Base-by-base conservation (phyloP, 2,329 filamentous ascomycete species). In the Diaporthe capsici region DNA sequence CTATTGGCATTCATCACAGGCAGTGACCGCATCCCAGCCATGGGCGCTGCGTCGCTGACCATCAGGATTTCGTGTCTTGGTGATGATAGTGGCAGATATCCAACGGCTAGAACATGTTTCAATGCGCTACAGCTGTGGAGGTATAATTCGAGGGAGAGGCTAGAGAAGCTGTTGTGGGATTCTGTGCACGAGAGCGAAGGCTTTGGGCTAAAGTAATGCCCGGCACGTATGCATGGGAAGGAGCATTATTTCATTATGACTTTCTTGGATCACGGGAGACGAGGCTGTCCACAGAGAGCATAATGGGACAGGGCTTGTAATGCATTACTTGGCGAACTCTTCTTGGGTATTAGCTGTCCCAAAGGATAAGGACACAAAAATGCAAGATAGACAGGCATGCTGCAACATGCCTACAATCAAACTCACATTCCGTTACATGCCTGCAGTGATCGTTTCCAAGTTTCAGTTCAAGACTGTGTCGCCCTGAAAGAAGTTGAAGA, bases 181-280 rank as follows among this genome's bases (percentile, higher is more conserved):
- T 96, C 96, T 5, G 95, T 98, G n/a, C 87, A 91, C 78, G 95
- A 96, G 84, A 97, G 95, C 81, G 95, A 98, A 83, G 96, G 96
- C 3, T 98, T 98, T 88, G 95, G 95, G 44, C 87, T 98, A 83
- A 97, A 96, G 83, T 96, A 82, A 87, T 44, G 25, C 34, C 15
- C 28, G 58, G 44, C 39, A 53, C 44, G 25, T 13, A 28, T 28
- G 13, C 31, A 44, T 44, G 34, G 31, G 39, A 20, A 74, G 12
- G 53, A 57, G 25, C 39, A 34, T 70, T 44, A 10, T 15, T 28
- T 44, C 25, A 57, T 37, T 17, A 55, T 20, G 31, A 61, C n/a
- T 25, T 53, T 70, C 65, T 70, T 70, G 65, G 49, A 53, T 55
- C 34, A 70, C n/a, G 13, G 49, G 47, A 20, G 47, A 39, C 12